A percentile compares a stretch with the other conserved stretches of the same genome.
phyloP scores from a whole-genome alignment of 495 filamentous ascomycete species.

The Rostrohypoxylon terebratum region DNA sequence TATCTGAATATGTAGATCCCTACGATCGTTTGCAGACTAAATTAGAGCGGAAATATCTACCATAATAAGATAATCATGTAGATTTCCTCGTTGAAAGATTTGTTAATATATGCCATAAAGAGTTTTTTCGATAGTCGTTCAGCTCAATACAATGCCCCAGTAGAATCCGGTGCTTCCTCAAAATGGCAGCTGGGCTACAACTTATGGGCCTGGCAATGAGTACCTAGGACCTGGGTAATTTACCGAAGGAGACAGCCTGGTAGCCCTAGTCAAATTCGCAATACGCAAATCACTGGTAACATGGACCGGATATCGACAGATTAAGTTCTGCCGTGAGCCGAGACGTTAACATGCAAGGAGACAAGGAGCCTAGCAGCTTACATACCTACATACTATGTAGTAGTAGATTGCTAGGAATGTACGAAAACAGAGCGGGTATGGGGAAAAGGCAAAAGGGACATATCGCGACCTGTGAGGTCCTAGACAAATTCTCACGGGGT shows the following conservation, averaged over 20 bases:
- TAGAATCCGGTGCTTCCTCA: background rate
- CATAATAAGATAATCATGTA: background rate
- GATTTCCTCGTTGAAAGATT: background rate
- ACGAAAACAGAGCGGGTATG: constrained; percentile 7
- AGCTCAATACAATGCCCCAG: background rate
- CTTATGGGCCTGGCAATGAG: too few species aligned
- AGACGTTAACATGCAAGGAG: background rate
- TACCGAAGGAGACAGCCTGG: background rate
- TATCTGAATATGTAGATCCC: background rate
- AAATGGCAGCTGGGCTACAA: background rate
- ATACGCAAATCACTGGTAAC: background rate
- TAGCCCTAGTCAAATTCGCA: background rate
- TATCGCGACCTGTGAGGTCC: constrained; percentile 1
- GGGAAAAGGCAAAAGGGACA: background rate
- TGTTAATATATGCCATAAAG: background rate
- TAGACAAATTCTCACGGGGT: background rate
- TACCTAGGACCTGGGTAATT: too few species aligned
- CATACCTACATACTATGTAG: too few species aligned
- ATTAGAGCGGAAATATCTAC: background rate
- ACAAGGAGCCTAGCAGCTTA: background rate
- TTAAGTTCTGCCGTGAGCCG: background rate
- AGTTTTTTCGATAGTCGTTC: background rate
- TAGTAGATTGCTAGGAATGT: background rate
- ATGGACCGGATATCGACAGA: background rate
- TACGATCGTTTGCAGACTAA: background rate